These are phyloP conservation scores for Saksenaea vasiformis DNA, from an alignment of 371 early-diverging fungal genomes.

Conservation along the genomic window DNA sequence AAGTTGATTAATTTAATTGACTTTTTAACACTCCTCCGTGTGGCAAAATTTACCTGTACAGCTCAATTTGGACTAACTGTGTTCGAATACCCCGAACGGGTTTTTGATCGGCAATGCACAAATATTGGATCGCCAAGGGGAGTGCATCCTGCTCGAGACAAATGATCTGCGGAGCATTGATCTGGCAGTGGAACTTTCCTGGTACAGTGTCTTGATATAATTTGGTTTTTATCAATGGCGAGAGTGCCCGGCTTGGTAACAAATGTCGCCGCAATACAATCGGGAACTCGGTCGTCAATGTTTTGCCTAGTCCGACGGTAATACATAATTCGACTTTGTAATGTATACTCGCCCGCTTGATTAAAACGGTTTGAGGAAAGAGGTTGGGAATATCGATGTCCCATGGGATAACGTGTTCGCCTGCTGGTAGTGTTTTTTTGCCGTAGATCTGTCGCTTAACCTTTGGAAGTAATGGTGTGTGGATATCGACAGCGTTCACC, in stretches of 20 bases:
- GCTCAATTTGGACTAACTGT: conserved; percentile 26
- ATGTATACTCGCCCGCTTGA: conserved; percentile 24
- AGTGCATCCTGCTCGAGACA: conserved; percentile 25
- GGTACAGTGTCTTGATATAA: conserved; percentile 26
- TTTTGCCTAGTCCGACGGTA: conserved; percentile 23
- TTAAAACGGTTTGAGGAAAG: conserved; percentile 15
- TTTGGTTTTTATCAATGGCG: conserved; percentile 25
- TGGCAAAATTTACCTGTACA: conserved; percentile 23
- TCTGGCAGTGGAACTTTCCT: conserved; percentile 32
- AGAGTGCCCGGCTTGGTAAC: conserved; percentile 21
- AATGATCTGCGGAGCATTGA: conserved; percentile 29
- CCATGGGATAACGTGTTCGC: conserved; percentile 25
- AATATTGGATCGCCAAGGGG: conserved; percentile 23
- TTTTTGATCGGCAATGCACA: conserved; percentile 31
- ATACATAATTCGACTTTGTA: conserved; percentile 26
- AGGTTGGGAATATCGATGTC: conserved; percentile 26
- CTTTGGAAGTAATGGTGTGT: conserved; percentile 21
- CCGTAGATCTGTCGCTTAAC: conserved; percentile 20
- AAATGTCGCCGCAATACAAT: conserved; percentile 24
- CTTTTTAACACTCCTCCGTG: conserved; percentile 4
- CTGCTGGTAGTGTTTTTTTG: conserved; percentile 24
- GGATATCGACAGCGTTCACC: not conserved
- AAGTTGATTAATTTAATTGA: conserved; percentile 5
- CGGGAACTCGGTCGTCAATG: conserved; percentile 24
- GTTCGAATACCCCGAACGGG: conserved; percentile 31